Evolutionary conservation across 2,329 filamentous ascomycete genomes (phyloP).

Genomic region (Emergomyces orientalis): DNA sequence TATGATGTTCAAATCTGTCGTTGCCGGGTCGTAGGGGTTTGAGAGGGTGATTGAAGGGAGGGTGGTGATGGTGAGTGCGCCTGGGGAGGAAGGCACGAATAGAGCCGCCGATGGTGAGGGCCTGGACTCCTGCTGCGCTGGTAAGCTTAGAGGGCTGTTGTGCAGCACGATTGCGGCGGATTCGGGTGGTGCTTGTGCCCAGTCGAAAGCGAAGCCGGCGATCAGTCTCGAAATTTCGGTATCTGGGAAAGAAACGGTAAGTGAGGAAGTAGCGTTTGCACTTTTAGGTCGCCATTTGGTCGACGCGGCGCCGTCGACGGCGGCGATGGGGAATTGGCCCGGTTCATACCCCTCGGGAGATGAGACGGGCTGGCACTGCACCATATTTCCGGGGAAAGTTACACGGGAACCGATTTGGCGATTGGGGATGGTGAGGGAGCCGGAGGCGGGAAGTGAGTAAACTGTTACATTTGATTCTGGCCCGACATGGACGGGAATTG

Average conservation of each 20-base stretch:
- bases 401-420: constrained; percentile 46
- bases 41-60: constrained; percentile 29
- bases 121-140: constrained; percentile 1
- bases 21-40: constrained; percentile 28
- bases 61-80: constrained; percentile 19
- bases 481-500: constrained; percentile 53
- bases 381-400: constrained; percentile 51
- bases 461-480: constrained; percentile 32
- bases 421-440: constrained; percentile 49
- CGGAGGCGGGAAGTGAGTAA: constrained; percentile 42
- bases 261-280: constrained; percentile 42
- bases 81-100: constrained; percentile 10
- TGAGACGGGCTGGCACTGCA: constrained; percentile 52
- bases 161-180: constrained; percentile 48
- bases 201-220: constrained; percentile 49
- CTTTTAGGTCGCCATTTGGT: constrained; percentile 57
- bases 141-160: constrained; percentile 34
- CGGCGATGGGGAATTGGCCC: constrained; percentile 60
- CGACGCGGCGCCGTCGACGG: constrained; percentile 55
- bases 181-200: constrained; percentile 48
- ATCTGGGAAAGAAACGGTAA: constrained; percentile 50
- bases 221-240: constrained; percentile 20
- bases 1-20: constrained; percentile 28
- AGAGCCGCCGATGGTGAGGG: constrained; percentile 11
- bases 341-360: constrained; percentile 44